A percentile compares a stretch with the other conserved stretches of the same genome.
Conservation (phyloP, 2,329 filamentous ascomycete genomes). For the Botrytis fragariae region DNA sequence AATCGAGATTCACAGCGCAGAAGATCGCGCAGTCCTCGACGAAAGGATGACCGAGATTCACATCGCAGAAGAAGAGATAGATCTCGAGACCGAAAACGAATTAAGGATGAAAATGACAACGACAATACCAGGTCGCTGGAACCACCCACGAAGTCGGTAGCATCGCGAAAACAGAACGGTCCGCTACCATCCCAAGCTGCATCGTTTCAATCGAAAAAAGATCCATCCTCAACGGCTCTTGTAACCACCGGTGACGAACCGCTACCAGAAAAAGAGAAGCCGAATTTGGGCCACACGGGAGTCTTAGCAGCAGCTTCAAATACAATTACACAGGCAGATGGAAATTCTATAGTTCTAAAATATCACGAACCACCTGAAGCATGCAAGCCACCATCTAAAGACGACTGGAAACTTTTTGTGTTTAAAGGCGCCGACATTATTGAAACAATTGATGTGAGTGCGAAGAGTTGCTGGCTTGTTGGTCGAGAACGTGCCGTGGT, state of each 20-base stretch:
- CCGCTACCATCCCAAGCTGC: constrained; percentile 60
- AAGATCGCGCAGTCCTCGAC: constrained; percentile 15
- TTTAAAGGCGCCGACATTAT: constrained; percentile 82
- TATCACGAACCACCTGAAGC: constrained; percentile 95
- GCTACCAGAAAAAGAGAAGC: constrained; percentile 72
- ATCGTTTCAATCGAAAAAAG: constrained; percentile 56
- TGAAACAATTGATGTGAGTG: constrained; percentile 74
- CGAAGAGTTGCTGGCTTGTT: constrained; percentile 85
- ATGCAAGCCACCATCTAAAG: constrained; percentile 75
- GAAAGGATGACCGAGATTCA: constrained; percentile 29
- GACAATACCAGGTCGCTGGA: not conserved
- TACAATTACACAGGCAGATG: constrained; percentile 65
- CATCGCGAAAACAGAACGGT: constrained; percentile 39
- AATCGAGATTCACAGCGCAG: constrained; percentile 31
- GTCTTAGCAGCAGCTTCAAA: constrained; percentile 87
- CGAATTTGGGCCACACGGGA: constrained; percentile 80
- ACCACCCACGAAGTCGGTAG: not conserved
- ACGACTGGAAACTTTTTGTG: constrained; percentile 86
- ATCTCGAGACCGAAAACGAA: constrained; percentile 30
- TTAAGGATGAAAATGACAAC: constrained; percentile 22
- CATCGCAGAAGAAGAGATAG: constrained; percentile 31
- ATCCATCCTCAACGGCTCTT: constrained; percentile 35
- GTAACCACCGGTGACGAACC: constrained; percentile 41
- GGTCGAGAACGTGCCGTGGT: constrained; percentile 78
- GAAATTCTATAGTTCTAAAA: constrained; percentile 78